A percentile compares a stretch with the other conserved stretches of the same genome.
phyloP scores from a whole-genome alignment of 805 yeast species.

The Starmerella bombi region DNA sequence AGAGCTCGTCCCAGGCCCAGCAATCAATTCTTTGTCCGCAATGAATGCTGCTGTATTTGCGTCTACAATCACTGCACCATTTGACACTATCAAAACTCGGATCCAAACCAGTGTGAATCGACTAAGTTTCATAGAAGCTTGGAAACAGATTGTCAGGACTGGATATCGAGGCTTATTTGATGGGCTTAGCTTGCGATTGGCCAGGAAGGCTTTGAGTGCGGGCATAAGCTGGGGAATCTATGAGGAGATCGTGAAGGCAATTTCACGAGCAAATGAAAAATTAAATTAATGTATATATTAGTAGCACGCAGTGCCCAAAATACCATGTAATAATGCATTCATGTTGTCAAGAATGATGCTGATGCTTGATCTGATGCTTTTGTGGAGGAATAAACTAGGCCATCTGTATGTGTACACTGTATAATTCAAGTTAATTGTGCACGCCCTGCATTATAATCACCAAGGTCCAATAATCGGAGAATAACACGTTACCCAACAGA shows the following conservation, averaged over 20 bases:
- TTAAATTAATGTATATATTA: neutral
- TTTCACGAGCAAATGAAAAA: neutral
- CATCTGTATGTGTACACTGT: no score
- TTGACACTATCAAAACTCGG: conserved; percentile 84
- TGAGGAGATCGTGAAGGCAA: conserved; percentile 54
- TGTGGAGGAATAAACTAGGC: no score
- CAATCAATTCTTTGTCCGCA: conserved; percentile 66
- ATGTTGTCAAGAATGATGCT: no score
- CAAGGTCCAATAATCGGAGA: no score
- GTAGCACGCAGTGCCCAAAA: no score
- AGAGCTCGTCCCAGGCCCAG: conserved; percentile 24
- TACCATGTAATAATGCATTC: no score
- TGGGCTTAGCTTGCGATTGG: conserved; percentile 68
- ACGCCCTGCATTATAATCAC: no score
- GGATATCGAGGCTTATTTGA: conserved; percentile 40
- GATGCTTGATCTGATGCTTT: no score
- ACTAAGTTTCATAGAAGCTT: conserved; percentile 6
- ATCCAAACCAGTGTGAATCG: conserved; percentile 45
- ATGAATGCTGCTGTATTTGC: conserved; percentile 63
- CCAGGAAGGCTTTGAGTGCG: conserved; percentile 79
- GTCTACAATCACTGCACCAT: conserved; percentile 83
- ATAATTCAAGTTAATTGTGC: no score
- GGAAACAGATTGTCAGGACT: neutral
- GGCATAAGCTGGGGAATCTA: conserved; percentile 96
- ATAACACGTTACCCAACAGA: no score